Conservation (phyloP, 768 basidiomycete genomes). For the Naematelia encephala region DNA sequence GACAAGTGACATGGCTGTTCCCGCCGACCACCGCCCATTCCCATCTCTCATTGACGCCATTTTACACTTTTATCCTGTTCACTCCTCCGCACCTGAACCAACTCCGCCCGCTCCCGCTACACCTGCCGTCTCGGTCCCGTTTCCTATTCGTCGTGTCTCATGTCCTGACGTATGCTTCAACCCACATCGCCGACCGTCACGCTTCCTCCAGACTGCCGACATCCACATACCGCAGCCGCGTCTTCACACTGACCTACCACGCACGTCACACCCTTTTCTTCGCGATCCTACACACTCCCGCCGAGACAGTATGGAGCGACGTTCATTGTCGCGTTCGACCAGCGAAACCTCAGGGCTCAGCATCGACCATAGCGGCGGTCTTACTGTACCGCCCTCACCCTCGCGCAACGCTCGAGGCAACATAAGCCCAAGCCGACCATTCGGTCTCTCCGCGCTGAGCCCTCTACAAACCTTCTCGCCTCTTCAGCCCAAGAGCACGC, state of each 20-base stretch:
- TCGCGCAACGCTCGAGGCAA: conserved; percentile 7
- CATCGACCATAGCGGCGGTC: neutral
- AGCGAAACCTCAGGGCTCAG: neutral
- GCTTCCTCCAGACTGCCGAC: conserved; percentile 8
- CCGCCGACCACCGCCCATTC: conserved; percentile 6
- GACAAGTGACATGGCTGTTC: conserved; percentile 1
- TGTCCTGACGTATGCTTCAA: neutral
- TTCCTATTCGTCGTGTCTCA: conserved; percentile 5
- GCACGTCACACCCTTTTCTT: neutral
- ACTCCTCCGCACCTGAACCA: neutral
- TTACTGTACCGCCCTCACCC: conserved; percentile 1
- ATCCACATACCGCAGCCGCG: neutral
- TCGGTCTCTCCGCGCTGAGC: conserved; percentile 38
- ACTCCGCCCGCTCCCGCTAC: conserved; percentile 2
- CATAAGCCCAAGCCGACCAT: neutral
- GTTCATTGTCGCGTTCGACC: neutral
- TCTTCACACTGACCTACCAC: neutral
- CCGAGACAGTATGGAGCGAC: neutral
- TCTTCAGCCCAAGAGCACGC: conserved; percentile 10
- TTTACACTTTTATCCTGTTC: conserved; percentile 23
- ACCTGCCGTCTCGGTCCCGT: neutral
- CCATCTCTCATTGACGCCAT: conserved; percentile 25
- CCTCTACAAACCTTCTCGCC: conserved; percentile 48
- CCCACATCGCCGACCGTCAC: neutral
- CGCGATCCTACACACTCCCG: neutral